These are phyloP conservation scores for Blastomyces parvus DNA, from an alignment of 2,329 filamentous ascomycete genomes.

Conservation along the genomic window DNA sequence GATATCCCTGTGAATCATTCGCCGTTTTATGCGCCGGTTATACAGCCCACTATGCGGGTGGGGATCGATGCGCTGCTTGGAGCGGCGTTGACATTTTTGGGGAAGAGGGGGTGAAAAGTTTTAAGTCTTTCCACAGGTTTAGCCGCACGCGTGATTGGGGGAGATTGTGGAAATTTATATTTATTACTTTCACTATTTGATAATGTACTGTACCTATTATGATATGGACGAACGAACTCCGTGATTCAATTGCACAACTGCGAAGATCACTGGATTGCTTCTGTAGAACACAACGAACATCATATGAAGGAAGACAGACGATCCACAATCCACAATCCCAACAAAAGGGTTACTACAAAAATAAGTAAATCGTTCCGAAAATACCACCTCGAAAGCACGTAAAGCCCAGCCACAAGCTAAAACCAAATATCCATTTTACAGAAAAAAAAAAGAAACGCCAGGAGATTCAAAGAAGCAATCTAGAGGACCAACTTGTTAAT, in stretches of 20 bases:
- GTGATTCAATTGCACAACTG: neutral
- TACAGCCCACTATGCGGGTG: slow-evolving; percentile 48
- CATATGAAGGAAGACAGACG: neutral
- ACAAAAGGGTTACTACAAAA: neutral
- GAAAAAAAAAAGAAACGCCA: neutral
- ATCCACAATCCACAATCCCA: neutral
- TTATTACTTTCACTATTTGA: neutral
- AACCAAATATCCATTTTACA: neutral
- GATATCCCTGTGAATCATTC: slow-evolving; percentile 53
- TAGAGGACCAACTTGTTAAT: neutral
- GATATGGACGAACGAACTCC: neutral
- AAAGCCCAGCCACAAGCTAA: neutral
- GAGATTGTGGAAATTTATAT: neutral
- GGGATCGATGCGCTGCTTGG: slow-evolving; percentile 45
- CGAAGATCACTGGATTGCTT: neutral
- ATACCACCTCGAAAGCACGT: neutral
- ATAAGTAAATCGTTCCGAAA: neutral
- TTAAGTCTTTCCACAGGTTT: neutral
- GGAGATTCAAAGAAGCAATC: neutral
- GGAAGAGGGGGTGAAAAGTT: neutral
- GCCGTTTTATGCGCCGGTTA: slow-evolving; percentile 48
- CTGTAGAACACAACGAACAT: neutral
- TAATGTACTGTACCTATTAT: neutral
- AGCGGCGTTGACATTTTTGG: slow-evolving; percentile 40
- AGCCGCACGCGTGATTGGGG: neutral